Evolutionary conservation across 78 protist species (phyloP).

Genomic region (Dictyostelium firmibasis): DNA sequence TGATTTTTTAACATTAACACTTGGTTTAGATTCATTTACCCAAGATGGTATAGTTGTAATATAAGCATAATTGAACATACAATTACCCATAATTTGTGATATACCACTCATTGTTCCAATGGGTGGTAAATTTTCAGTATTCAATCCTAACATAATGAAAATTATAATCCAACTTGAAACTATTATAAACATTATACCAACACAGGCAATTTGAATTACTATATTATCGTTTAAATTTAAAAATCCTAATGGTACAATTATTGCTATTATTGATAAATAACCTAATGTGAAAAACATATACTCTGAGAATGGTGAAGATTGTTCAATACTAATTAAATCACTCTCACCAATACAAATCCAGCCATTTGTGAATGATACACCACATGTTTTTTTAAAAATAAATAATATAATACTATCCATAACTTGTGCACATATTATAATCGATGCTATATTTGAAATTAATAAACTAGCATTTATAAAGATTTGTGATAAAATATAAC

Average conservation of each 20-base stretch:
- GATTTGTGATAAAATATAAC: slow-evolving; percentile 22
- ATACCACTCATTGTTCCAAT: slow-evolving; percentile 23
- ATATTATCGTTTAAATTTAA: slow-evolving; percentile 77
- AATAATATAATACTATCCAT: slow-evolving; percentile 50
- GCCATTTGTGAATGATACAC: slow-evolving; percentile 11
- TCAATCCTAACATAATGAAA: slow-evolving; percentile 20
- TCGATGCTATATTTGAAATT: slow-evolving; percentile 49
- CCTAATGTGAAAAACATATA: slow-evolving; percentile 69
- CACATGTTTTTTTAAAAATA: slow-evolving; percentile 59
- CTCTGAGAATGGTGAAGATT: slow-evolving; percentile 42
- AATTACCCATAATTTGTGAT: slow-evolving; percentile 52
- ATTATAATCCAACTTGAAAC: slow-evolving; percentile 52
- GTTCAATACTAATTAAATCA: background rate
- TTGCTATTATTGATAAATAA: slow-evolving; percentile 17
- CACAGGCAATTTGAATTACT: slow-evolving; percentile 58
- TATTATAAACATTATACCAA: slow-evolving; percentile 23
- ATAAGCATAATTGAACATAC: slow-evolving; percentile 78
- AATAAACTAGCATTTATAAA: slow-evolving; percentile 60
- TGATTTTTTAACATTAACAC: slow-evolving; percentile 21
- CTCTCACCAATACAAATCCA: slow-evolving; percentile 25
- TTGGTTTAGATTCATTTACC: slow-evolving; percentile 78
- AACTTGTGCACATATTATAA: slow-evolving; percentile 70
- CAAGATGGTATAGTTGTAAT: slow-evolving; percentile 73
- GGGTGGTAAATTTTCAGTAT: slow-evolving; percentile 19
- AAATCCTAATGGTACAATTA: slow-evolving; percentile 66